Evolutionary conservation across 2,329 filamentous ascomycete genomes (phyloP).

Genomic region (Chrysoporthe puriensis): DNA sequence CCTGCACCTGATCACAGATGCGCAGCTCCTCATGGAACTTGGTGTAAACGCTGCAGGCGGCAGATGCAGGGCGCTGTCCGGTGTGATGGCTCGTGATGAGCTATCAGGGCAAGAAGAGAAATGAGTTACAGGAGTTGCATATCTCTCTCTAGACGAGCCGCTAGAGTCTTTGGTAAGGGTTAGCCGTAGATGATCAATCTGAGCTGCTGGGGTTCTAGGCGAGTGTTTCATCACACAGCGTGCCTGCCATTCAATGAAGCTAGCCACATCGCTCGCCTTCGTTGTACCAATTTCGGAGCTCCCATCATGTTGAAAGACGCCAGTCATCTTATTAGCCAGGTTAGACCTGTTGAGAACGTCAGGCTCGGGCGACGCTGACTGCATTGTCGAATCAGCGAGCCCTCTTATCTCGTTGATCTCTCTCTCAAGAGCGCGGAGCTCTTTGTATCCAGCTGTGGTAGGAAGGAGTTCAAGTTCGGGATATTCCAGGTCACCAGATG

Average conservation of each 20-base stretch:
- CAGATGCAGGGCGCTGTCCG: neutral
- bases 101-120: conserved; percentile 7
- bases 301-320: conserved; percentile 16
- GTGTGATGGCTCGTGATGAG: conserved; percentile 15
- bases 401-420: conserved; percentile 32
- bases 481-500: conserved; percentile 30
- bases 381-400: neutral
- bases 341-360: conserved; percentile 1
- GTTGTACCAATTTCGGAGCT: conserved; percentile 2
- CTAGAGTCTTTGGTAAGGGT: conserved; percentile 14
- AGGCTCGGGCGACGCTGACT: neutral
- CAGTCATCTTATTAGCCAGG: conserved; percentile 16
- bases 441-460: conserved; percentile 29
- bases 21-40: neutral
- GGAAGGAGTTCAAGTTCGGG: conserved; percentile 33
- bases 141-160: conserved; percentile 21
- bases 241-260: conserved; percentile 12
- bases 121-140: conserved; percentile 24
- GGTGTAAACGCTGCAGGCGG: conserved; percentile 3
- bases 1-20: conserved; percentile 11
- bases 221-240: neutral
- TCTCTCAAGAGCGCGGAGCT: conserved; percentile 31
- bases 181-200: conserved; percentile 2
- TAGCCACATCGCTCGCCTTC: neutral
- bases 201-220: conserved; percentile 16